Evolutionary conservation across 208 protist genomes (phyloP), one percentile per base, ranked within the genome.

Genomic region (Vickermania ingenoplastis): DNA sequence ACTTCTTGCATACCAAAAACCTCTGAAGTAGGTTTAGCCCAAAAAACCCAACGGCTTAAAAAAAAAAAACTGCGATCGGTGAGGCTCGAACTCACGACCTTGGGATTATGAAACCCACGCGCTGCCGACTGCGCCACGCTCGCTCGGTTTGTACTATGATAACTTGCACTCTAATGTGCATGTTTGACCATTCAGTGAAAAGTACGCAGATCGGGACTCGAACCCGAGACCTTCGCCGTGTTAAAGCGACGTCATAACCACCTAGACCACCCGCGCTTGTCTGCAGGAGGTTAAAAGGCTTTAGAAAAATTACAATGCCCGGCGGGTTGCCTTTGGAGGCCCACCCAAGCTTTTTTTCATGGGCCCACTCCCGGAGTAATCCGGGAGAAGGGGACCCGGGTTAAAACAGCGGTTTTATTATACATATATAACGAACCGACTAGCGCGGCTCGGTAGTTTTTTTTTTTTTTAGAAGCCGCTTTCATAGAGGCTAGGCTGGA

Each of bases 51-150:
- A 28, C 31, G n/a, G 5, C 25, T 14, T 36, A 58, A 50, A 59
- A 48, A 7, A 67, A 77, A 77, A 67, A 68, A 26, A 56, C 49
- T 81, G 75, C 65, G 75, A 75, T 67, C 69, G 51, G 75, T 81
- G 79, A 90, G 82, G 80, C 73, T 94, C 82, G 87, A 90, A 92
- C 89, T 95, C 80, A 95, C 89, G 85, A 92, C 85, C 89, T 95
- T 95, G 82, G 89, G 89, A 88, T 95, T 95, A 95, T 95, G 89
- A 95, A 73, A 92, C 89, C 85, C 82, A 95, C 89, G 89, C 89
- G 89, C 89, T 95, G 86, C 89, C 86, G 89, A 92, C 89, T 92
- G 89, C 89, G 89, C 89, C 81, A 95, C 74, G 79, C 82, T 89
- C 82, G 86, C 82, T 57, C 7, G 11, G 36, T 45, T 7, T n/a